Evolutionary conservation across 331 rosid species (phyloP).

Genomic region (Acacia pycnantha): DNA sequence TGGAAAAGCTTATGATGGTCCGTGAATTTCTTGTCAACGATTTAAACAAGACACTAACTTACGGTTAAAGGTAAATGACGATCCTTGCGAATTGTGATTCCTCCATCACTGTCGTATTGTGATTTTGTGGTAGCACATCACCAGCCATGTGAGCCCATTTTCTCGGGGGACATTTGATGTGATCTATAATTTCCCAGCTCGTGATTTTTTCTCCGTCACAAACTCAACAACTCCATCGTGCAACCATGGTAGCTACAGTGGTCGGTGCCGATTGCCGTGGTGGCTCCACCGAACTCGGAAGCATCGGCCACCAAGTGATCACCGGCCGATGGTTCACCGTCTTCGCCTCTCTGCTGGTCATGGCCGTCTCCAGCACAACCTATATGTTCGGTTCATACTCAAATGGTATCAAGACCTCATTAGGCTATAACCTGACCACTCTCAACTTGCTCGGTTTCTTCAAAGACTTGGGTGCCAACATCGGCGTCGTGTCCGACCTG

Average conservation of each 20-base stretch:
- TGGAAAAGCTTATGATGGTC: no score
- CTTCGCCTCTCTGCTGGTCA: slow-evolving; percentile 58
- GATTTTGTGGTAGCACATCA: background rate
- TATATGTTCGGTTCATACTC: slow-evolving; percentile 71
- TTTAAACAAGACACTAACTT: no score
- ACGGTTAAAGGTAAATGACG: no score
- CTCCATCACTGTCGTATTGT: background rate
- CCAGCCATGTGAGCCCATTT: no score
- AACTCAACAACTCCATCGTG: background rate
- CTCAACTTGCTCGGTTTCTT: slow-evolving; percentile 71
- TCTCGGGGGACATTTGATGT: background rate
- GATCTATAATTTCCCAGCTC: no score
- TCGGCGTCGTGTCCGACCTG: slow-evolving; percentile 57
- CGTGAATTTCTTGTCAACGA: no score
- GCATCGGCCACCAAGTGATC: slow-evolving; percentile 36
- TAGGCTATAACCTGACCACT: slow-evolving; percentile 75
- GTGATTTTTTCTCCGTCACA: no score
- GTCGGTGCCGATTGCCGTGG: background rate
- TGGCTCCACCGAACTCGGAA: slow-evolving; percentile 7
- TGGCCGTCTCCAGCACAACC: slow-evolving; percentile 61
- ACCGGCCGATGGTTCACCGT: slow-evolving; percentile 64
- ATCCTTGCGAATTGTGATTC: no score
- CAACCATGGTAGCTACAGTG: slow-evolving; percentile 27
- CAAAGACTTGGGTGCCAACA: slow-evolving; percentile 68
- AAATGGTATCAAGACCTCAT: slow-evolving; percentile 38